Evolutionary conservation across 2,329 filamentous ascomycete genomes (phyloP).

Genomic region (Penicillium sp.): DNA sequence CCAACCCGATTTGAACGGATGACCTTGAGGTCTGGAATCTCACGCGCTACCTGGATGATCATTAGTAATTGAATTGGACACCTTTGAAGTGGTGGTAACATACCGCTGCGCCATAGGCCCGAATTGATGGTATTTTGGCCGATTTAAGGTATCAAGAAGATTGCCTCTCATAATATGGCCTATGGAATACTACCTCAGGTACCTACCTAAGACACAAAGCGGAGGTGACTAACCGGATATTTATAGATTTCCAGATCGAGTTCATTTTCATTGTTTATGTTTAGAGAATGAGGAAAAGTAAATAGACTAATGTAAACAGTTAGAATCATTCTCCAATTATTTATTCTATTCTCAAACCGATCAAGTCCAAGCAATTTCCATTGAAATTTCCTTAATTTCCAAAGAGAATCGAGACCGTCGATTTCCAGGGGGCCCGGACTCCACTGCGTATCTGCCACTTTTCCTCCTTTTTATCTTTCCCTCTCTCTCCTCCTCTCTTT

Average conservation of each 20-base stretch:
- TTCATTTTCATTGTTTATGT: background rate
- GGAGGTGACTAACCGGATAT: constrained; percentile 2
- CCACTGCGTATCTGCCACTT: constrained; percentile 7
- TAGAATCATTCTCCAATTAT: background rate
- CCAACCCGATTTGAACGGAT: background rate
- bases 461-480: constrained; percentile 8
- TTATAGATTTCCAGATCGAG: constrained; percentile 4
- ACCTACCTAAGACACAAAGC: background rate
- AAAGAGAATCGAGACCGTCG: constrained; percentile 3
- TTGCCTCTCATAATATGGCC: background rate
- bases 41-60: background rate
- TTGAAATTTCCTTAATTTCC: background rate
- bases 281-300: background rate
- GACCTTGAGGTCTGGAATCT: background rate
- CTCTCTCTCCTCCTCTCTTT: constrained; percentile 4
- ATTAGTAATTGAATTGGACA: too few relatives aligned
- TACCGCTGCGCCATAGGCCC: background rate
- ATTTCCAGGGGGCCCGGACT: constrained; percentile 4
- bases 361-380: background rate
- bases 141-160: background rate
- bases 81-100: too few relatives aligned
- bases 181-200: too few relatives aligned
- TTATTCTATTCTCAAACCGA: too few relatives aligned
- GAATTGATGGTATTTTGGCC: background rate
- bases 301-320: background rate